Base-by-base conservation (phyloP, 2,329 filamentous ascomycete genomes). In the Colletotrichum sojae region DNA sequence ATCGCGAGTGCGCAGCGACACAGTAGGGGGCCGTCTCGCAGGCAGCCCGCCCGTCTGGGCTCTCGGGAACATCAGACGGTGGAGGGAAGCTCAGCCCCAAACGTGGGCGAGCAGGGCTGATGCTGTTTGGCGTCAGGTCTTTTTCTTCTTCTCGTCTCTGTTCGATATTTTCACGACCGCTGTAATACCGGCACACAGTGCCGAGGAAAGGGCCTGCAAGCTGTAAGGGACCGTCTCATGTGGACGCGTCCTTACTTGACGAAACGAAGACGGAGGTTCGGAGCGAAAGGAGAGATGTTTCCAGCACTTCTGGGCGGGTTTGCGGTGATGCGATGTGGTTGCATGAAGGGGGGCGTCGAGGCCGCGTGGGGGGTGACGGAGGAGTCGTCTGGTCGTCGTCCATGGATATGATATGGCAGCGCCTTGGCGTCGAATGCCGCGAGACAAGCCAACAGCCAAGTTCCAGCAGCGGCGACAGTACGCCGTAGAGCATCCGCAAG, bases 51-150 rank as follows among this genome's bases (percentile, higher is more conserved):
- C 27, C 45, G 66, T 69, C 66, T 60, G n/a, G 43, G 66, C 66
- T 54, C 43, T 56, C 40, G 18, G 18, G 22, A 31, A 60, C 53
- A 53, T 60, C 66, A 40, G 62, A 60, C 43, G 39, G 66, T 55
- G 66, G 55, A 63, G 51, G 51, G 39, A 45, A 40, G 57, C 67
- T 70, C 63, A 68, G 63, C 67, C 67, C 63, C 67, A 70, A 68
- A 70, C 67, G 54, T 40, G 52, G 40, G 27, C n/a, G 10, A 54
- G 46, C 56, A 70, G 53, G 67, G 67, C 57, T 57, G 31, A 59
- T 63, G 53, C 67, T 52, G n/a, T 40, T 49, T 27, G 58, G 40
- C 27, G 5, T 45, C n/a, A 22, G 20, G 53, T 43, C 39, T 12
- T 10, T 36, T 45, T 13, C 25, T 43, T 16, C 48, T 16, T 58